Conservation (phyloP, 179 eudicot genomes). For the Beta lomatogona region DNA sequence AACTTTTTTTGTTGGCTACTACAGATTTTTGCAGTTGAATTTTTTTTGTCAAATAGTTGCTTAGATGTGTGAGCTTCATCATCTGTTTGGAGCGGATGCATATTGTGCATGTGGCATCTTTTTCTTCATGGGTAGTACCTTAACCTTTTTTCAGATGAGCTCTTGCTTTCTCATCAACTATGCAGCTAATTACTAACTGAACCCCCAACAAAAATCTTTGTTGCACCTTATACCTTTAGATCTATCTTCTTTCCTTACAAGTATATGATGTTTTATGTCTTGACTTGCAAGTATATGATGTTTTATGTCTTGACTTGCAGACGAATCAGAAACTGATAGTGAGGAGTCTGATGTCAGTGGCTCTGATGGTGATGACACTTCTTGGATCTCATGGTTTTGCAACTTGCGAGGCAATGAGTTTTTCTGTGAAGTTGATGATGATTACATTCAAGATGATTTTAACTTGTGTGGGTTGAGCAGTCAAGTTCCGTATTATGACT, state of each 20-base stretch:
- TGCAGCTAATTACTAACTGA: too few relatives aligned
- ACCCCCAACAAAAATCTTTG: too few relatives aligned
- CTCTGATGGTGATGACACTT: conserved; percentile 71
- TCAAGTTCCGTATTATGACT: conserved; percentile 73
- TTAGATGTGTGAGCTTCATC: not conserved
- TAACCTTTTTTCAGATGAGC: too few relatives aligned
- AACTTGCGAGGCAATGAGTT: conserved; percentile 73
- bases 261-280: conserved; percentile 12
- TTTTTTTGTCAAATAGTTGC: not conserved
- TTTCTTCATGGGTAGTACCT: not conserved
- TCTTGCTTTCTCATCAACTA: too few relatives aligned
- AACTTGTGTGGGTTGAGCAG: conserved; percentile 73
- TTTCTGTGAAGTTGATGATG: conserved; percentile 78
- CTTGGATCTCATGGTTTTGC: conserved; percentile 87
- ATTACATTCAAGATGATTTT: conserved; percentile 77
- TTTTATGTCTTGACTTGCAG: conserved; percentile 37
- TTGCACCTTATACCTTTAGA: not conserved
- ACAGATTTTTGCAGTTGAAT: not conserved
- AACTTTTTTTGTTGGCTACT: not conserved
- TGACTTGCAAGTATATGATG: conserved; percentile 31
- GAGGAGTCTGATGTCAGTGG: conserved; percentile 77
- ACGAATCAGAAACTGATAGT: conserved; percentile 72
- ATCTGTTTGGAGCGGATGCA: not conserved
- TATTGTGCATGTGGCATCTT: not conserved
- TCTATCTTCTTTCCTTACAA: not conserved